Percentiles rank a stretch among this genome's conserved stretches.
phyloP scores from a whole-genome alignment of 2,329 filamentous ascomycete species.

The Colletotrichum cereale region DNA sequence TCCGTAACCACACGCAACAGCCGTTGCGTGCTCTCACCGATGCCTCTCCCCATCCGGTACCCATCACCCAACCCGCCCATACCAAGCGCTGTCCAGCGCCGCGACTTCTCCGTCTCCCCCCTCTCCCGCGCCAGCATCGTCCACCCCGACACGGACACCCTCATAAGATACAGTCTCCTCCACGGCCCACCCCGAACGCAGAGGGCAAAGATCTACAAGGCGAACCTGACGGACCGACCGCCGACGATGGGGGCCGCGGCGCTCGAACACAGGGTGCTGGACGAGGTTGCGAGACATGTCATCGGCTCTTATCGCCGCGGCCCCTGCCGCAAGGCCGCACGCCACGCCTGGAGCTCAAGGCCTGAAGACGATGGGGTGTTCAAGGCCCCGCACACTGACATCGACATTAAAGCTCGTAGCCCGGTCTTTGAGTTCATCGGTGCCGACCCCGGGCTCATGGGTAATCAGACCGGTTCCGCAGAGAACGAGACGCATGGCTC shows the following conservation, averaged over 20 bases:
- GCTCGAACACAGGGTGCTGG: background rate
- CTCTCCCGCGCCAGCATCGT: background rate
- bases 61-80: background rate
- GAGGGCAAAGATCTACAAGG: background rate
- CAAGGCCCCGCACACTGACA: background rate
- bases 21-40: background rate
- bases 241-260: background rate
- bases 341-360: background rate
- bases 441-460: background rate
- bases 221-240: background rate
- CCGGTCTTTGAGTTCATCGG: background rate
- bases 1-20: background rate
- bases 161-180: constrained; percentile 4
- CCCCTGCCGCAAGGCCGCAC: background rate
- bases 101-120: constrained; percentile 45
- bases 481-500: background rate
- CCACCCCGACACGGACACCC: background rate
- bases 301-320: background rate
- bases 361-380: background rate
- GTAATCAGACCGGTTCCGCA: no score
- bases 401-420: background rate
- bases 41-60: no score
- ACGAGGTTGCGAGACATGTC: background rate
- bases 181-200: background rate
- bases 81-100: background rate